These are phyloP conservation scores for Gossypium trilobum DNA, from an alignment of 441 rosid species.

Conservation along the genomic window DNA sequence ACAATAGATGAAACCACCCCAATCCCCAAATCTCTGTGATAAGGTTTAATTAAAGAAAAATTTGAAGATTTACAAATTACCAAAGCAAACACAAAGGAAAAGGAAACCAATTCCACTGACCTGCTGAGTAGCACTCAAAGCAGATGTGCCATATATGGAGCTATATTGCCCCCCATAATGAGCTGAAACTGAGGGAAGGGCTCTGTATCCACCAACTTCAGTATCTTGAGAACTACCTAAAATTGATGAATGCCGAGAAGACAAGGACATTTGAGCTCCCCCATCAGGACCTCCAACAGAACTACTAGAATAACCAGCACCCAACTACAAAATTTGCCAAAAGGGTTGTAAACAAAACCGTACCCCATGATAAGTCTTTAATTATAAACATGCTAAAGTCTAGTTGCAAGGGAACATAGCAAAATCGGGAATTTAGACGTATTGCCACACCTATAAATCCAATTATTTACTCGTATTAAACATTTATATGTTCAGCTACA, in stretches of 20 bases:
- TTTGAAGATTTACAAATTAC: not conserved
- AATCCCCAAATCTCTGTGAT: not conserved
- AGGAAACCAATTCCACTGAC: slow-evolving; percentile 20
- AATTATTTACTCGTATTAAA: not conserved
- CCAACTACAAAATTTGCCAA: slow-evolving; percentile 35
- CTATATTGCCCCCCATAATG: slow-evolving; percentile 69
- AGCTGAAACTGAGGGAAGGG: slow-evolving; percentile 44
- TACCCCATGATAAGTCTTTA: not conserved
- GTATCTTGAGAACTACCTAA: slow-evolving; percentile 51
- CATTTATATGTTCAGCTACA: not conserved
- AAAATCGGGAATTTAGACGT: not conserved
- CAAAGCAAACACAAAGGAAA: not conserved
- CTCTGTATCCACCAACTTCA: slow-evolving; percentile 57
- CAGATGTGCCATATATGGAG: slow-evolving; percentile 48
- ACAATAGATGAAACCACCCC: not conserved
- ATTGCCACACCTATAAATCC: not conserved
- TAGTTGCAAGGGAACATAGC: not conserved
- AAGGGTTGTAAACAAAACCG: not conserved
- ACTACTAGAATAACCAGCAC: slow-evolving; percentile 52
- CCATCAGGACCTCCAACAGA: slow-evolving; percentile 60
- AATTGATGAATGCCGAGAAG: slow-evolving; percentile 54
- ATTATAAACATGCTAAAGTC: not conserved
- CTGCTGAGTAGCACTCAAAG: slow-evolving; percentile 54
- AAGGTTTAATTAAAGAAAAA: not conserved
- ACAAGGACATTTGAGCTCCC: slow-evolving; percentile 52